Base-by-base conservation (phyloP, 176 grass and related monocot species). In the Thinopyrum elongatum region DNA sequence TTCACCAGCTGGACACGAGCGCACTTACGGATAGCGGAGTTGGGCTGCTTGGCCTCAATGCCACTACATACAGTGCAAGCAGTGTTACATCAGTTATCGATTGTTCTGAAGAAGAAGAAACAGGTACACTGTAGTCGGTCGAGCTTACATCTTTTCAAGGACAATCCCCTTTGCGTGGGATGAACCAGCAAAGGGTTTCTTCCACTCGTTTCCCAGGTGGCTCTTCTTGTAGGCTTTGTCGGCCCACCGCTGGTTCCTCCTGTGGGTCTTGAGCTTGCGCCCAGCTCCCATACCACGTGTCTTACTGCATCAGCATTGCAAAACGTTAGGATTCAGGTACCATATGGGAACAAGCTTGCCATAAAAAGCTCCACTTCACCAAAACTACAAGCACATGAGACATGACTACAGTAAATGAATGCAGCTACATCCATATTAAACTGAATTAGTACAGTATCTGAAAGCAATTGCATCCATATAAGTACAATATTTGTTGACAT, bases 221-320 rank as follows among this genome's bases (percentile, higher is more conserved):
- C 94, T 93, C 89, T 95, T 89, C 86, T 93, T 91, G 86, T 95
- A 95, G 58, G 94, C 80, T 57, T 91, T 93, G 77, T 91, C 94
- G 3, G 91, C 94, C 91, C 94, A 95, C 65, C 91, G 58, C 80
- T 95, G 88, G 80, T 91, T 90, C 77, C 91, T 95, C 19, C 88
- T 85, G 81, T 93, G 91, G 71, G 81, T 93, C 84, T 95, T 95
- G 36, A 93, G 89, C 84, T 93, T 96, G 35, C 94, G 91, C 30
- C 84, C 89, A 78, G 91, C 91, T 96, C 91, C 89, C 91, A 90
- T 93, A 85, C 91, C 91, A 90, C 89, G 82, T 81, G 91, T 96
- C 71, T 96, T 93, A 67, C 91, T 93, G 79, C 67, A 66, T 53
- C 34, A 59, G 14, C 13, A 77, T 78, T 44, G 25, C 5, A 69